Evolutionary conservation across 2,329 filamentous ascomycete genomes (phyloP).

Genomic region (Aschersonia sp.): DNA sequence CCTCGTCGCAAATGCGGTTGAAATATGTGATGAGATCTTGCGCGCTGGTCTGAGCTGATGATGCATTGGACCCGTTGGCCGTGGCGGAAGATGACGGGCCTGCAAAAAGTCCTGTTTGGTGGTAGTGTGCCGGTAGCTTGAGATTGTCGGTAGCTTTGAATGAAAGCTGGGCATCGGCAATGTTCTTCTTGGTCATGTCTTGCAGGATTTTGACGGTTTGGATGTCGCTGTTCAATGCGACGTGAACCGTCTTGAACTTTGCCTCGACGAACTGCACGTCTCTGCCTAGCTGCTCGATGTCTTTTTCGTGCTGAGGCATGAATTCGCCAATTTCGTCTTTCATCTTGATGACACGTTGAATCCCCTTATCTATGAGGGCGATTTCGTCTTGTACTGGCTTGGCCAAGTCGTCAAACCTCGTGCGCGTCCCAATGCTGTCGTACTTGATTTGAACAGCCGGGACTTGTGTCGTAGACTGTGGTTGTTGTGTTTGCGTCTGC

Average conservation of each 20-base stretch:
- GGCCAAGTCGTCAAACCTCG: slow-evolving; percentile 80
- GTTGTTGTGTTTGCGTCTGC: slow-evolving; percentile 12
- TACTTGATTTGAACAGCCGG: slow-evolving; percentile 69
- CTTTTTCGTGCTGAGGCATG: slow-evolving; percentile 38
- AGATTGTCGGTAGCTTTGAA: slow-evolving; percentile 65
- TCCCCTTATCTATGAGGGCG: slow-evolving; percentile 62
- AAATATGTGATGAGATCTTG: slow-evolving; percentile 30
- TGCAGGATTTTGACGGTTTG: slow-evolving; percentile 50
- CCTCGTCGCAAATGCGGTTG: slow-evolving; percentile 27
- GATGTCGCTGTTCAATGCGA: slow-evolving; percentile 39
- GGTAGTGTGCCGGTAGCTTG: slow-evolving; percentile 48
- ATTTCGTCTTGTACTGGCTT: slow-evolving; percentile 71
- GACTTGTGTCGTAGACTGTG: slow-evolving; percentile 32
- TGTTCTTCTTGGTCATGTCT: slow-evolving; percentile 45
- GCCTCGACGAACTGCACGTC: slow-evolving; percentile 34
- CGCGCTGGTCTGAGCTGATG: slow-evolving; percentile 21
- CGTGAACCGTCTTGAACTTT: slow-evolving; percentile 29
- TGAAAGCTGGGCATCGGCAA: slow-evolving; percentile 53
- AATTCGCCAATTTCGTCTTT: slow-evolving; percentile 63
- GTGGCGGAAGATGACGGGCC: slow-evolving; percentile 14
- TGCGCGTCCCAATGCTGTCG: slow-evolving; percentile 68
- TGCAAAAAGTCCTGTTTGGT: slow-evolving; percentile 30
- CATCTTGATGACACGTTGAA: slow-evolving; percentile 66
- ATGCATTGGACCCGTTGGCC: slow-evolving; percentile 16
- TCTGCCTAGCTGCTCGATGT: slow-evolving; percentile 30